Evolutionary conservation across 1,284 basidiomycete species (phyloP).

Genomic region (Trametes sp.): DNA sequence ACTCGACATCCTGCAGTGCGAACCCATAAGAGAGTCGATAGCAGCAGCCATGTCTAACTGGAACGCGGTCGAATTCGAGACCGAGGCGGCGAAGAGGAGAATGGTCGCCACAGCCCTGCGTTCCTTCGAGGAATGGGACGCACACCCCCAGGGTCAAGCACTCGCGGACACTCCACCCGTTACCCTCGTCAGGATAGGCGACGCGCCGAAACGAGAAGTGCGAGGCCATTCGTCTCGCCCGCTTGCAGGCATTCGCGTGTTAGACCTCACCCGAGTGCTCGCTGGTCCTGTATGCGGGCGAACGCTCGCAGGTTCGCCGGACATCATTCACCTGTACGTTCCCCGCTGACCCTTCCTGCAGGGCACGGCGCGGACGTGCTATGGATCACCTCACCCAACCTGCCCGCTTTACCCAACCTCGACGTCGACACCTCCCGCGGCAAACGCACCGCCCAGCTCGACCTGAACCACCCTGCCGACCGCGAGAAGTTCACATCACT

Average conservation of each 20-base stretch:
- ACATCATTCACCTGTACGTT: neutral
- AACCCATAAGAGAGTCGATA: conserved; percentile 49
- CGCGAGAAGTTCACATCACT: conserved; percentile 47
- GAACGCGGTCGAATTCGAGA: conserved; percentile 61
- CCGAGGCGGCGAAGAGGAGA: conserved; percentile 50
- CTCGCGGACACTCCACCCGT: conserved; percentile 51
- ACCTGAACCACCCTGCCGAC: conserved; percentile 51
- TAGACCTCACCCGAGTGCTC: conserved; percentile 67
- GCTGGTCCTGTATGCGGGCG: conserved; percentile 66
- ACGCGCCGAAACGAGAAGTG: conserved; percentile 50
- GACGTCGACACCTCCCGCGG: conserved; percentile 72
- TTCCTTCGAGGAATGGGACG: conserved; percentile 59
- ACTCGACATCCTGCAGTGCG: conserved; percentile 52
- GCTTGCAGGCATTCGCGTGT: conserved; percentile 57
- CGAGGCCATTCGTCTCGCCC: conserved; percentile 39
- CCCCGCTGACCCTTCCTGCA: conserved; percentile 31
- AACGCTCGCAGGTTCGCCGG: conserved; percentile 57
- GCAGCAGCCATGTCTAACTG: conserved; percentile 51
- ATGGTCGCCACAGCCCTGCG: conserved; percentile 65
- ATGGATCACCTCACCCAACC: conserved; percentile 60
- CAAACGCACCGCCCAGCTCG: conserved; percentile 70
- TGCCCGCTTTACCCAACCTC: conserved; percentile 61
- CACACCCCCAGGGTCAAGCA: conserved; percentile 55
- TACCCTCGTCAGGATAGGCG: conserved; percentile 53
- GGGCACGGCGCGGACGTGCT: conserved; percentile 71